Evolutionary conservation across 2,329 filamentous ascomycete species (phyloP), one percentile per base, ranked within the genome.

Genomic region (Sporothrix variecibatus): DNA sequence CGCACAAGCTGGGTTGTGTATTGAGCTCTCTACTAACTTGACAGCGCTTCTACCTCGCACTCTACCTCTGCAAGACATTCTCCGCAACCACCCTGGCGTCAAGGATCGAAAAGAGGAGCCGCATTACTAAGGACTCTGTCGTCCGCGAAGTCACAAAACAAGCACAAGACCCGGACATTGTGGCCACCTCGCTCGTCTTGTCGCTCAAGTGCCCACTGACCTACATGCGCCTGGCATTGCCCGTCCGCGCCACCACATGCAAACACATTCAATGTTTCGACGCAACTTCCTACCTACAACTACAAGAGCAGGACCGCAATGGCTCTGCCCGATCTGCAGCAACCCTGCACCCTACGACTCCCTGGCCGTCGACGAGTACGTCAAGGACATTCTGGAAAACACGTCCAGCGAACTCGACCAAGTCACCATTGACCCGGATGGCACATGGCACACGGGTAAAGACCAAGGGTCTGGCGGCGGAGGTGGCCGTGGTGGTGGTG

Each of bases 221-320:
- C 2, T 97, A 94, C 49, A 89, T 94, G 81, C 89, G 95, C 75
- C 92, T 99, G 49, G 87, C 88, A 9, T 86, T 93, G 20, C 96
- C 96, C 0, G 94, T 94, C 78, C 91, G 96, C 46, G 93, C 93
- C 3, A 87, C 90, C 2, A 84, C 91, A 46, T 99, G 96, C 83
- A 92, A 89, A 2, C 96, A 99, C 81, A 93, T 96, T 34, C 94
- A 97, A 80, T 99, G 96, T 81, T 99, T 98, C 78, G 96, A 99
- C 81, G 95, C 93, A 2, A 92, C 90, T 2, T 97, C 94, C 1
- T 99, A 98, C 80, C 87, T 99, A 26, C 94, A 97, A 78, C 84
- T 99, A 38, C 95, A 98, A 81, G 94, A 98, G 81, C 96, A 99
- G 84, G 95, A 94, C 0, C 96, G 0, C 97, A 96, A 23, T 99